Base-by-base conservation (phyloP, 2,329 filamentous ascomycete species). In the Scortechinia acanthostroma region DNA sequence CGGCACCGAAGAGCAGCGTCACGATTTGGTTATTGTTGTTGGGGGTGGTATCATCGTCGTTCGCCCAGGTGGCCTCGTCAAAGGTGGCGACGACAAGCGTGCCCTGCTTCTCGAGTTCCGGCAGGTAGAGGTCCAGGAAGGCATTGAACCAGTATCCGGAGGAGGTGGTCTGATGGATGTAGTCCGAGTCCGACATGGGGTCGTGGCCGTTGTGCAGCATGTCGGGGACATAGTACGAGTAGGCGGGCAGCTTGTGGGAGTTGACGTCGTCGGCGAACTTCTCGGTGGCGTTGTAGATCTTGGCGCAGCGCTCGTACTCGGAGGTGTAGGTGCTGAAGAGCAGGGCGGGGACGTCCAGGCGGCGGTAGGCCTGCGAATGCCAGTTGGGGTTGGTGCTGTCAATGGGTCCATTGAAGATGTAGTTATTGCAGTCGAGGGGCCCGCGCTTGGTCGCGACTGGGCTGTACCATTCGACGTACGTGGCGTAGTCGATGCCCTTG, bases 31-130 rank as follows among this genome's bases (percentile, higher is more conserved):
- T 51, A 21, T 50, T 25, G 19, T 50, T 50, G 44, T 51, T 51
- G 20, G 48, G 49, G 15, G 4, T 19, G 17, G 4, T 2, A 40
- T 50, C 50, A 17, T 42, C 22, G 17, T 51, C 50, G 20, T 47
- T 51, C 43, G 10, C 16, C 50, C 49, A 52, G 37, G 50, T 52
- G 16, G 50, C 50, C 33, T 52, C 50, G 45, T 51, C 50, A n/a
- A 51, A 51, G 14, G 46, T 51, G 6, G 49, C 49, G 6, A 51
- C 47, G 4, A 51, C 50, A 6, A 51, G 43, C n/a, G 50, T 50
- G 30, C 49, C 50, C 42, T 51, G 50, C 6, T 35, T 42, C 22
- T 49, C 44, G 2, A 51, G 43, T 21, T 51, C 45, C 15, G 46
- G 48, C 5, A 51, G 45, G 40, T 51, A 51, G 23, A 51, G 19